Percentiles rank a stretch among this genome's conserved stretches.
Conservation (phyloP, 2,329 filamentous ascomycete genomes). For the Escovopsis weberi region DNA sequence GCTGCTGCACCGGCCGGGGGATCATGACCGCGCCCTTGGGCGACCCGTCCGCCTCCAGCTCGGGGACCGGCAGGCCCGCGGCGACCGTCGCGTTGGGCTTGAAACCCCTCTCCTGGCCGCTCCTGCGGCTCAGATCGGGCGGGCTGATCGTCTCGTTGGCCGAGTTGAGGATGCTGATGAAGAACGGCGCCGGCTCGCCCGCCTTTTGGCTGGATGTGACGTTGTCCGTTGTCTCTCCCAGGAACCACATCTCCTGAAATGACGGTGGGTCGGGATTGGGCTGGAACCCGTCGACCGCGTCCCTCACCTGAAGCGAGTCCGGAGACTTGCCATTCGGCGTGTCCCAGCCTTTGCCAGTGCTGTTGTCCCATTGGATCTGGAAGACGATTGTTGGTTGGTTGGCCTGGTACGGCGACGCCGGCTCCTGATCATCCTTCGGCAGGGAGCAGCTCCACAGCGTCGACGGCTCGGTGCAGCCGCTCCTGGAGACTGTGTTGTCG, state of each 20-base stretch:
- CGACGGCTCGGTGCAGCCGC: conserved; percentile 55
- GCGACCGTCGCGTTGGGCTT: conserved; percentile 2
- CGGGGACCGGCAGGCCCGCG: conserved; percentile 46
- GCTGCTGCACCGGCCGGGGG: conserved; percentile 58
- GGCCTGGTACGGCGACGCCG: conserved; percentile 45
- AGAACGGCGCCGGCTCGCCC: conserved; percentile 81
- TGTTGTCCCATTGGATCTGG: conserved; percentile 60
- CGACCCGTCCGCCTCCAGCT: conserved; percentile 51
- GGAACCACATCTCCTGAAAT: conserved; percentile 60
- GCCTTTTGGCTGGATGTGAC: conserved; percentile 52
- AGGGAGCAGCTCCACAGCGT: conserved; percentile 78
- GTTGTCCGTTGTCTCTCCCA: conserved; percentile 75
- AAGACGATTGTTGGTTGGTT: conserved; percentile 68
- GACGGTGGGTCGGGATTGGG: conserved; percentile 43
- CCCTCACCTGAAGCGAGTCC: conserved; percentile 1
- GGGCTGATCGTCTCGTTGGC: conserved; percentile 19
- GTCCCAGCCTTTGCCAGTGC: conserved; percentile 36
- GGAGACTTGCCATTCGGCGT: conserved; percentile 24
- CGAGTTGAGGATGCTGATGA: conserved; percentile 54
- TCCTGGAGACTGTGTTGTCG: conserved; percentile 46
- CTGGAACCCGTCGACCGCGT: conserved; percentile 19
- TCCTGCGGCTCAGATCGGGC: conserved; percentile 9
- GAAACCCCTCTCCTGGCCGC: conserved; percentile 8
- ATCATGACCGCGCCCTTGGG: conserved; percentile 59
- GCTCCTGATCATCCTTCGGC: conserved; percentile 60